phyloP scores from a whole-genome alignment of 176 grass and related monocot genomes.

The Cenchrus purpureus region DNA sequence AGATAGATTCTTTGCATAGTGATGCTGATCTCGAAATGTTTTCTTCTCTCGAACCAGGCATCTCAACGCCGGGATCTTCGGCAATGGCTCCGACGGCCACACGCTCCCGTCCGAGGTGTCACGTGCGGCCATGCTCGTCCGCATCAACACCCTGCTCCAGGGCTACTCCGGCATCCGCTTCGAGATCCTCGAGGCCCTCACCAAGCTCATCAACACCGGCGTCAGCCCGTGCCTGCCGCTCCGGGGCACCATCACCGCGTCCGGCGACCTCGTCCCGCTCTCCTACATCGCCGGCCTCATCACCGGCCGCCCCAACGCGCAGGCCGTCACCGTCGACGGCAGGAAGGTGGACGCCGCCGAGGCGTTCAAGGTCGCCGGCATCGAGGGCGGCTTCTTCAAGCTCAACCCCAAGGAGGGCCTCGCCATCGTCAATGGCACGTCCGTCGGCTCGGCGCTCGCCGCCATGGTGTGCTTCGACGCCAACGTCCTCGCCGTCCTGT shows the following conservation, averaged over 20 bases:
- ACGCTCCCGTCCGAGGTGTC: constrained; percentile 51
- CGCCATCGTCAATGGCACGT: constrained; percentile 83
- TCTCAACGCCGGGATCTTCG: constrained; percentile 76
- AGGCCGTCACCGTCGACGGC: constrained; percentile 62
- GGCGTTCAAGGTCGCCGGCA: constrained; percentile 68
- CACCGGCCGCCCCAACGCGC: constrained; percentile 63
- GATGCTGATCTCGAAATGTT: not conserved
- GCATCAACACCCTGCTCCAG: constrained; percentile 70
- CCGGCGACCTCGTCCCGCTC: constrained; percentile 63
- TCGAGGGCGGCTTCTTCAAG: constrained; percentile 70
- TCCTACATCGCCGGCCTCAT: constrained; percentile 69
- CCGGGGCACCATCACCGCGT: constrained; percentile 68
- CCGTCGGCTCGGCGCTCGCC: constrained; percentile 71
- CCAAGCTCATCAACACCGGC: constrained; percentile 56
- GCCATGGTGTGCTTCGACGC: constrained; percentile 71
- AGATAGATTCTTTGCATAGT: not conserved
- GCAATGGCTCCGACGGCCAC: constrained; percentile 50
- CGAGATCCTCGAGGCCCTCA: constrained; percentile 71
- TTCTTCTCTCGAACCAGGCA: constrained; percentile 28
- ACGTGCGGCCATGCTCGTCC: constrained; percentile 69
- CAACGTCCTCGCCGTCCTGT: constrained; percentile 73
- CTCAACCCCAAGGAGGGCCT: constrained; percentile 86
- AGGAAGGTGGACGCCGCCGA: constrained; percentile 64
- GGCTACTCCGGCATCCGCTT: constrained; percentile 75
- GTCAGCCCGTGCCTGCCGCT: constrained; percentile 66